phyloP scores from a whole-genome alignment of 179 eudicot species.

The Corrigiola litoralis region DNA sequence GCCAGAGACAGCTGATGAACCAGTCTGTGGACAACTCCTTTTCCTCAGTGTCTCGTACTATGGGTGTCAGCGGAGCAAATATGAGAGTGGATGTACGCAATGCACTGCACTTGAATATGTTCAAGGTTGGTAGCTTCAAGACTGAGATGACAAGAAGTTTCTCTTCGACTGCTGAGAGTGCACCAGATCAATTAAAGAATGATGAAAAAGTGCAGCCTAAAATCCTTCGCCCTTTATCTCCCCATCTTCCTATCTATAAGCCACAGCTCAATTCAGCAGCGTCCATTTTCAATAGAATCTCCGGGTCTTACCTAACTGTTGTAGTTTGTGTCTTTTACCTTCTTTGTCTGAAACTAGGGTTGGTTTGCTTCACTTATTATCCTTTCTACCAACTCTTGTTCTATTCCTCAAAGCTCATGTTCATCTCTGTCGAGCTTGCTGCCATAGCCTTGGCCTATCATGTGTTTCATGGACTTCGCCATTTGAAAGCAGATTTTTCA shows the following conservation, averaged over 20 bases:
- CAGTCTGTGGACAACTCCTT: neutral
- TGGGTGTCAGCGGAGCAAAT: neutral
- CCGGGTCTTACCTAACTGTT: slow-evolving; percentile 11
- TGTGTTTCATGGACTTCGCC: slow-evolving; percentile 7
- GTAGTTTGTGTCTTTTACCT: neutral
- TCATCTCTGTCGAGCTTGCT: slow-evolving; percentile 10
- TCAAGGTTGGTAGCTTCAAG: neutral
- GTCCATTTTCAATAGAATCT: slow-evolving; percentile 19
- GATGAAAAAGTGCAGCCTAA: slow-evolving; percentile 1
- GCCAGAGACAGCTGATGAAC: slow-evolving; percentile 9
- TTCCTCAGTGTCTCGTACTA: neutral
- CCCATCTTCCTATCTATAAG: slow-evolving; percentile 23
- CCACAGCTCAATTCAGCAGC: slow-evolving; percentile 19
- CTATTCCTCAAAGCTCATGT: slow-evolving; percentile 4
- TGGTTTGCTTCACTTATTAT: slow-evolving; percentile 4
- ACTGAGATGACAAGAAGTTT: slow-evolving; percentile 10
- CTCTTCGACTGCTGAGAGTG: neutral
- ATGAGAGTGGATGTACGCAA: neutral
- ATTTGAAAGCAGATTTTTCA: neutral
- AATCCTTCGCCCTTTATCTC: slow-evolving; percentile 21
- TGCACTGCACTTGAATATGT: neutral
- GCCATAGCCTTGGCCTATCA: slow-evolving; percentile 9
- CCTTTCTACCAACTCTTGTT: slow-evolving; percentile 15
- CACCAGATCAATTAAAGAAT: neutral
- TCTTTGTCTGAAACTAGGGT: neutral